Conservation (phyloP, 2,329 filamentous ascomycete species). For the Exophiala mesophila region DNA sequence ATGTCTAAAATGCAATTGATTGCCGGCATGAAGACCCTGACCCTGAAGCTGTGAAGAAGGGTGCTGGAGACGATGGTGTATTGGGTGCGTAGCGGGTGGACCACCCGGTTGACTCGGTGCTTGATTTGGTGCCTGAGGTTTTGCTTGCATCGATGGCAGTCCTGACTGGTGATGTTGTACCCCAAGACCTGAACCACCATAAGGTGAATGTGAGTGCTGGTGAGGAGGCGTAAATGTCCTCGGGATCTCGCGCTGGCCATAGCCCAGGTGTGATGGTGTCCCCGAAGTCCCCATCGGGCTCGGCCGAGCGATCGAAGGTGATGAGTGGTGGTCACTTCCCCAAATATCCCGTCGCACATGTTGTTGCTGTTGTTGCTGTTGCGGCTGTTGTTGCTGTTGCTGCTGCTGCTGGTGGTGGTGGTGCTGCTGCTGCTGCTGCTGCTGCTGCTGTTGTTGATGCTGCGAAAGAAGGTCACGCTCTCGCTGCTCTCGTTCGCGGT, state of each 20-base stretch:
- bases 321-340: conserved; percentile 13
- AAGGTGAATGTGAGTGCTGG: conserved; percentile 8
- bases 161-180: conserved; percentile 8
- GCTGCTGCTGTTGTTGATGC: conserved; percentile 10
- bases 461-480: conserved; percentile 25
- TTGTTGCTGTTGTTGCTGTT: conserved; percentile 20
- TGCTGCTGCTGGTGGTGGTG: conserved; percentile 10
- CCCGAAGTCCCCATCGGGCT: conserved; percentile 12
- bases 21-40: conserved; percentile 14
- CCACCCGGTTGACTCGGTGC: conserved; percentile 9
- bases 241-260: conserved; percentile 17
- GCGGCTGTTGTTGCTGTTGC: conserved; percentile 18
- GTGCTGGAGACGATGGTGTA: conserved; percentile 8
- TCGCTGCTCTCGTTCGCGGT: conserved; percentile 5
- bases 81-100: conserved; percentile 8
- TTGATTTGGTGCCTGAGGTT: conserved; percentile 8
- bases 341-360: conserved; percentile 18
- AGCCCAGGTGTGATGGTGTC: conserved; percentile 17
- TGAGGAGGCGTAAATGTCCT: conserved; percentile 21
- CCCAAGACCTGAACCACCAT: conserved; percentile 5
- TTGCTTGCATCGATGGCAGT: conserved; percentile 7
- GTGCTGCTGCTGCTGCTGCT: conserved; percentile 4
- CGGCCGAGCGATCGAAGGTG: conserved; percentile 9
- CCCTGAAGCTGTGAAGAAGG: neutral
- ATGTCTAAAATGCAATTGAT: conserved; percentile 11